Conservation (phyloP, 495 filamentous ascomycete genomes). For the Penicillium waksmanii region DNA sequence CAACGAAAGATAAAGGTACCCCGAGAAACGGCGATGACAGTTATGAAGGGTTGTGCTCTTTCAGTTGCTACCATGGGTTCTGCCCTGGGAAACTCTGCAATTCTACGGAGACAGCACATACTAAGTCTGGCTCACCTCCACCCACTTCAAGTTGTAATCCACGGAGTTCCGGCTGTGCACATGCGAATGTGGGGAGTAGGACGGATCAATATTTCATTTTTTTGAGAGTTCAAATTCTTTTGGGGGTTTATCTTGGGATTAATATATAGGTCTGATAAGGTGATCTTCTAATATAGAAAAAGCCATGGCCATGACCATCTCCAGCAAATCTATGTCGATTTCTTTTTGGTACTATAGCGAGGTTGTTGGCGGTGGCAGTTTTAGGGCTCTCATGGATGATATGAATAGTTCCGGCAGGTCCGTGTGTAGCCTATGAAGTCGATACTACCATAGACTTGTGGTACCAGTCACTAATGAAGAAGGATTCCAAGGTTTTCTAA, state of each 20-base stretch:
- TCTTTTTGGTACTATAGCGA: too few species aligned
- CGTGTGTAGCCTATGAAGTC: background rate
- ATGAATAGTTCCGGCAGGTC: constrained; percentile 5
- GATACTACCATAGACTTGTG: background rate
- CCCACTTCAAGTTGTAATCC: background rate
- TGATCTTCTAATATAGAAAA: background rate
- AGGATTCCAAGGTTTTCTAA: background rate
- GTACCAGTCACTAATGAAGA: background rate
- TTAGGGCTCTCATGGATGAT: background rate
- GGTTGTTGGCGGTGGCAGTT: too few species aligned
- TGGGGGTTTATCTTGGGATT: background rate
- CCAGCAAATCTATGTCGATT: too few species aligned
- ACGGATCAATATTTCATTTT: background rate
- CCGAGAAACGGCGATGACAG: constrained; percentile 16
- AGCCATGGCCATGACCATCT: background rate
- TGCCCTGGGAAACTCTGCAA: constrained; percentile 8
- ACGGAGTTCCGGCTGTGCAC: background rate
- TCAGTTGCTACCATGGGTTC: constrained; percentile 21
- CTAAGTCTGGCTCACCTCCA: background rate
- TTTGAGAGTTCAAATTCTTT: background rate
- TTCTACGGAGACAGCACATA: background rate
- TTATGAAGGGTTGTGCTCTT: constrained; percentile 18
- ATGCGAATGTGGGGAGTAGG: background rate
- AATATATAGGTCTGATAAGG: background rate
- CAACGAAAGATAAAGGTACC: constrained; percentile 13